Base-by-base conservation (phyloP, 1,284 basidiomycete species). In the Microbotryum scabiosae region DNA sequence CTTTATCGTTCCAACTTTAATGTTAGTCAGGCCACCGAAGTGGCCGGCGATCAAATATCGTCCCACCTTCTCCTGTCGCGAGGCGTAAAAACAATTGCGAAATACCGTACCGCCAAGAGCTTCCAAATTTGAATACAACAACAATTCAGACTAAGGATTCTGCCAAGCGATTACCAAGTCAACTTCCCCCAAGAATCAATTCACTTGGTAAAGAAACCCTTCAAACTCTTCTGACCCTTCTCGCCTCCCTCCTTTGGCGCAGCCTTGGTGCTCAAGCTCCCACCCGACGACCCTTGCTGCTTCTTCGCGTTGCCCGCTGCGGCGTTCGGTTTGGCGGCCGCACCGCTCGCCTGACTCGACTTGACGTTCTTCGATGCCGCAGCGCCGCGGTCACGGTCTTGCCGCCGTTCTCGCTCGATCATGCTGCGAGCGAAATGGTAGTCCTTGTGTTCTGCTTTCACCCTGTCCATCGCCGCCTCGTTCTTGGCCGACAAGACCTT, bases 361-460 rank as follows among this genome's bases (percentile, higher is more conserved):
- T 48, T 51, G 23, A 59, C 52, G 5, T 59, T 54, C 14, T 41
- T 20, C 48, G 54, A 51, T 62, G 57, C 51, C 23, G 16, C 7
- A 21, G 6, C 3, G 10, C 7, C 10, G 18, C 14, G 47, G 28
- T 46, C 23, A 6, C 54, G 18, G 23, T 51, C 49, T 26, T 43
- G 48, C 20, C 50, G 53, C 30, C 58, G 50, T 47, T 74, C 72
- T 74, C 69, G n/a, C 61, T 63, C 61, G 84, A 66, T 81, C 53
- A 93, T 73, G 57, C 88, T 85, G 70, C 85, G 79, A 2, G 91
- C 90, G 68, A 90, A 83, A 74, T 94, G 90, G 74, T 83, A 92
- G 75, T 94, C 90, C 51, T 83, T 80, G 68, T 94, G 90, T 72
- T 93, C 90, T 69, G 80, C 75, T 60, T 80, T 82, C 55, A 85